Evolutionary conservation across 441 rosid genomes (phyloP).

Genomic region (Pelargonium myrrhifolium): DNA sequence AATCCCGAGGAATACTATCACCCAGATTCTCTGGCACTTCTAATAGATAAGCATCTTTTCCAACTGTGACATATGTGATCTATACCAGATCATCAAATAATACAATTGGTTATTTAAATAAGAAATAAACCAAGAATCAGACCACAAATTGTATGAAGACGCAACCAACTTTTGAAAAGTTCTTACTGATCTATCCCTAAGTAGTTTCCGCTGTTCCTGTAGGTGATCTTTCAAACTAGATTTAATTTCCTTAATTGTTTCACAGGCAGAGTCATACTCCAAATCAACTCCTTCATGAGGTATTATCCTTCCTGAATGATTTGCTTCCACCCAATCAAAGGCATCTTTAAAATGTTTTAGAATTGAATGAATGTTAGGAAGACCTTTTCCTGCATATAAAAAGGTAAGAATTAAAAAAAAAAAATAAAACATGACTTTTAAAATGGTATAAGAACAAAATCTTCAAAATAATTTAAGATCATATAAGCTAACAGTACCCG

Average conservation of each 20-base stretch:
- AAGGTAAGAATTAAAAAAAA: slow-evolving; percentile 27
- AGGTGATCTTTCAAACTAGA: slow-evolving; percentile 60
- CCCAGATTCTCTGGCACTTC: slow-evolving; percentile 81
- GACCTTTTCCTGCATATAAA: slow-evolving; percentile 53
- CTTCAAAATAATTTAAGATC: slow-evolving; percentile 14
- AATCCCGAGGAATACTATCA: slow-evolving; percentile 69
- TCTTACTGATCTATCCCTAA: slow-evolving; percentile 76
- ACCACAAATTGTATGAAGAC: slow-evolving; percentile 14
- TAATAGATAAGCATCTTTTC: slow-evolving; percentile 77
- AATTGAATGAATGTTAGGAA: slow-evolving; percentile 48
- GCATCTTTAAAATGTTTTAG: slow-evolving; percentile 81
- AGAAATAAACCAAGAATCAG: slow-evolving; percentile 14
- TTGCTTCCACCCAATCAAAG: slow-evolving; percentile 94
- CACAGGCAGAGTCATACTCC: slow-evolving; percentile 73
- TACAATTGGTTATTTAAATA: slow-evolving; percentile 23
- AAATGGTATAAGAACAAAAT: neutral
- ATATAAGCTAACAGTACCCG: slow-evolving; percentile 41
- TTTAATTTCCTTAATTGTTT: slow-evolving; percentile 48
- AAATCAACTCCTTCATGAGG: slow-evolving; percentile 81
- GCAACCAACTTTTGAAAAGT: slow-evolving; percentile 17
- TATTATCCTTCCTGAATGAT: slow-evolving; percentile 74
- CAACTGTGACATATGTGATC: slow-evolving; percentile 83
- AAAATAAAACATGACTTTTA: neutral
- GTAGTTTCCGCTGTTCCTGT: slow-evolving; percentile 76
- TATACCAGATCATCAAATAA: slow-evolving; percentile 30